These are phyloP conservation scores for Theileria annulata DNA, from an alignment of 169 alveolate species.

Conservation along the genomic window DNA sequence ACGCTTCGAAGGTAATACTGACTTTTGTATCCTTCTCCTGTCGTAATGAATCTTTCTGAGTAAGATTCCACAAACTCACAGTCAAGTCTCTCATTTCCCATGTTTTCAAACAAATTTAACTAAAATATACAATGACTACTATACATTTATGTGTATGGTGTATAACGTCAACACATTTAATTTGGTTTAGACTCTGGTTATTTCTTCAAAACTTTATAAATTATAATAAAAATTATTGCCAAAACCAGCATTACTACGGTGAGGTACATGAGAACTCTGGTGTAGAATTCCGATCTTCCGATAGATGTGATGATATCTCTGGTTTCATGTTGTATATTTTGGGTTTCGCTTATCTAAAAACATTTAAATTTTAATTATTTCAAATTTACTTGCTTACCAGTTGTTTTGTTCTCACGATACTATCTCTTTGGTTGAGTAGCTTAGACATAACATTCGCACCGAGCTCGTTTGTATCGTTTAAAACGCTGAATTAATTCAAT, in stretches of 20 bases:
- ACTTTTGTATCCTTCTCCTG: slow-evolving; percentile 50
- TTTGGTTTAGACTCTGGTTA: not conserved
- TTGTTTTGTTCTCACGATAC: slow-evolving; percentile 58
- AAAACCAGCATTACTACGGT: slow-evolving; percentile 45
- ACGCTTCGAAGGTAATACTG: slow-evolving; percentile 54
- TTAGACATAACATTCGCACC: slow-evolving; percentile 66
- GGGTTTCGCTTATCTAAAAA: slow-evolving; percentile 34
- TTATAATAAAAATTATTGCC: slow-evolving; percentile 44
- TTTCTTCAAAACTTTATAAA: slow-evolving; percentile 33
- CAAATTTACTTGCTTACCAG: slow-evolving; percentile 23
- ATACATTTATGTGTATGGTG: slow-evolving; percentile 7
- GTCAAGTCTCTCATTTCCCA: slow-evolving; percentile 7
- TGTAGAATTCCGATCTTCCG: slow-evolving; percentile 65
- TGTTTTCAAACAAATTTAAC: not conserved
- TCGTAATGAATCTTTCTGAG: slow-evolving; percentile 45
- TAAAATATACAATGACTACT: not conserved
- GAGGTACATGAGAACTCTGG: slow-evolving; percentile 55
- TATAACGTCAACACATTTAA: not conserved
- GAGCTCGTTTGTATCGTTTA: slow-evolving; percentile 56
- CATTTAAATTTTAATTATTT: not conserved
- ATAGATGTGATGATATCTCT: slow-evolving; percentile 44
- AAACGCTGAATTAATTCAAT: slow-evolving; percentile 14
- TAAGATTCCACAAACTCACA: slow-evolving; percentile 21
- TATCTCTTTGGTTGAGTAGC: slow-evolving; percentile 61
- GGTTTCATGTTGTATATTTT: slow-evolving; percentile 50